Evolutionary conservation across 345 rosid genomes (phyloP).

Genomic region (Gossypium turneri): DNA sequence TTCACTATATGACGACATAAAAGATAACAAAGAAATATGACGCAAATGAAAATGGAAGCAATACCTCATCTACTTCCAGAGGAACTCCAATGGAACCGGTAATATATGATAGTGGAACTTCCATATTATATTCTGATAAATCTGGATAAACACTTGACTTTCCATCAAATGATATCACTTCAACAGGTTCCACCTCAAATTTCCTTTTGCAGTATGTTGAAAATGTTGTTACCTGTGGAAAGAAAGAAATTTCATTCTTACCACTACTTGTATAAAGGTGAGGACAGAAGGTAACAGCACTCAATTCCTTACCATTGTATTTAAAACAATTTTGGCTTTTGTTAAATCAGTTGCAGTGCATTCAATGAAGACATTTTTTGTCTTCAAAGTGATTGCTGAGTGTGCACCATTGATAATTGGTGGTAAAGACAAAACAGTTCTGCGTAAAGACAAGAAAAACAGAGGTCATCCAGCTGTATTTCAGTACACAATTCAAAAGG

Average conservation of each 20-base stretch:
- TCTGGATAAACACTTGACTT: constrained; percentile 66
- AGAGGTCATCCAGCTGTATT: neutral
- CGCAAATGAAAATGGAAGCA: neutral
- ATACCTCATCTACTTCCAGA: constrained; percentile 72
- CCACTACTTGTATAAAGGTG: constrained; percentile 9
- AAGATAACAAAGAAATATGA: neutral
- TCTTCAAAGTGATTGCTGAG: constrained; percentile 85
- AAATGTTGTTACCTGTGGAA: constrained; percentile 65
- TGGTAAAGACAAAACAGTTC: constrained; percentile 85
- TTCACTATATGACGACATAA: neutral
- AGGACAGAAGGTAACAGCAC: constrained; percentile 14
- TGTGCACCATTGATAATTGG: constrained; percentile 96
- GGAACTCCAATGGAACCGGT: constrained; percentile 68
- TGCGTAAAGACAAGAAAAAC: constrained; percentile 30
- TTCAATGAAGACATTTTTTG: constrained; percentile 89
- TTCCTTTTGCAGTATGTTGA: constrained; percentile 65
- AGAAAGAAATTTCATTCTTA: constrained; percentile 13
- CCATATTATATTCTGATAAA: constrained; percentile 65
- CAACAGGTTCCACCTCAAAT: constrained; percentile 91
- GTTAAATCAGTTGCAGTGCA: constrained; percentile 95
- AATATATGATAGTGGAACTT: constrained; percentile 79
- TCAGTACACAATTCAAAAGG: neutral
- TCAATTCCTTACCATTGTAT: constrained; percentile 64
- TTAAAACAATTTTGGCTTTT: constrained; percentile 87
- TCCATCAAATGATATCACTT: constrained; percentile 63